Evolutionary conservation across 208 protist genomes (phyloP), one percentile per base, ranked within the genome.

Genomic region (Vickermania ingenoplastis): DNA sequence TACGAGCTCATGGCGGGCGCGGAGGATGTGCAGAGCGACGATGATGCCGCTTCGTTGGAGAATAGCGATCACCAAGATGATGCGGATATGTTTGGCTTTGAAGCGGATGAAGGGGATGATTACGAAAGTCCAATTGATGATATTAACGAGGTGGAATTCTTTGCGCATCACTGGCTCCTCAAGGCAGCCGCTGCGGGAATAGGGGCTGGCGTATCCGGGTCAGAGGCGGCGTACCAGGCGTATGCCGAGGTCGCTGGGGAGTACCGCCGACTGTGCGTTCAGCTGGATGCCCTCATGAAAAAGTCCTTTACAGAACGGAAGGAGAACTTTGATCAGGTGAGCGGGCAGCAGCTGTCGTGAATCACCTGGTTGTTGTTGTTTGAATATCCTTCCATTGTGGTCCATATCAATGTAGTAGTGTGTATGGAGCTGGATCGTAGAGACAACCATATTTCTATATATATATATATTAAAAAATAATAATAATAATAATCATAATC

Each of bases 101-200:
- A 66, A 17, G 36, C 59, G 24, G 86, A 94, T 56, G 86, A 94
- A 60, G 86, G 79, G 22, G 87, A 94, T 59, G 69, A 88, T 60
- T 94, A 94, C 65, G 72, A 81, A 48, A 91, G 87, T 62, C 83
- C 83, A 7, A 94, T 94, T 55, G 87, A 94, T 49, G 78, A 88
- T 52, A 71, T 94, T 30, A 91, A 90, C 55, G 87, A 94, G 67
- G 87, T 88, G 21, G 50, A 81, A 1, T 66, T 72, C 27, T 89
- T 91, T 45, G 36, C 36, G 17, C 11, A 45, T 7, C 36, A 45
- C 36, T 45, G 36, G 36, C 36, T 45, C 62, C 17, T 45, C 11
- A 45, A 45, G 36, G n/a, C n/a, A n/a, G n/a, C n/a, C n/a, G n/a
- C n/a, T n/a, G n/a, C n/a, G n/a, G n/a, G n/a, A n/a, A n/a, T n/a